Percentiles rank a stretch among this genome's conserved stretches.
Evolutionary conservation across 805 yeast genomes (phyloP).

Genomic region (Metschnikowia lunata): DNA sequence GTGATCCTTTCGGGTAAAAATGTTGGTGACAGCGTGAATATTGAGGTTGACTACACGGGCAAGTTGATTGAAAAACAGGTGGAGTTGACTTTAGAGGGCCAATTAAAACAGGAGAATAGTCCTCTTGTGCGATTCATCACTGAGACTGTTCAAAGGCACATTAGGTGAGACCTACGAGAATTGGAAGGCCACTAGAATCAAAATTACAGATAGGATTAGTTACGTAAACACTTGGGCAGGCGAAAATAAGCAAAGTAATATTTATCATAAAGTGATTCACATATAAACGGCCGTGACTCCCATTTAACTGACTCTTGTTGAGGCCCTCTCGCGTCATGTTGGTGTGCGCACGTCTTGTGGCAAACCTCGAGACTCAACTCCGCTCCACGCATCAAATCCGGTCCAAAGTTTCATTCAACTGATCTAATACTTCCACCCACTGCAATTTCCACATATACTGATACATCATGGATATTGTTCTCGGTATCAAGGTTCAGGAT

Average conservation of each 20-base stretch:
- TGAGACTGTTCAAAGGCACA: conserved; percentile 23
- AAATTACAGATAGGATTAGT: no score
- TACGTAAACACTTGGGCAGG: no score
- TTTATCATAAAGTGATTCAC: no score
- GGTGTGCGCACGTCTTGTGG: conserved; percentile 15
- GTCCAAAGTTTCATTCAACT: background rate
- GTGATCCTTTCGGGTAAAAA: conserved; percentile 68
- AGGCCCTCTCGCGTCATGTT: background rate
- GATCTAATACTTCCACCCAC: background rate
- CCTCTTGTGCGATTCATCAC: conserved; percentile 47
- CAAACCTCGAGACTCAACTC: conserved; percentile 4
- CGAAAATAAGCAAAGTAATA: no score
- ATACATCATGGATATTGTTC: conserved; percentile 72
- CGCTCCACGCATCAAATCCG: conserved; percentile 3
- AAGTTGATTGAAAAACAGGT: conserved; percentile 89
- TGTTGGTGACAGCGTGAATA: conserved; percentile 66
- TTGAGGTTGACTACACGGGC: conserved; percentile 94
- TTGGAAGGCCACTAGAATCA: no score
- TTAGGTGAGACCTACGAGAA: background rate
- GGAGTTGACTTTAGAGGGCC: conserved; percentile 48
- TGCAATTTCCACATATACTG: background rate
- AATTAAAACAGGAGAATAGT: conserved; percentile 46
- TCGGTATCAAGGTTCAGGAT: conserved; percentile 81
- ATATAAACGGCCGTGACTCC: no score
- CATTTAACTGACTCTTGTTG: no score